phyloP scores from a whole-genome alignment of 352 stramenopile species.

The Globisporangium parvum region DNA sequence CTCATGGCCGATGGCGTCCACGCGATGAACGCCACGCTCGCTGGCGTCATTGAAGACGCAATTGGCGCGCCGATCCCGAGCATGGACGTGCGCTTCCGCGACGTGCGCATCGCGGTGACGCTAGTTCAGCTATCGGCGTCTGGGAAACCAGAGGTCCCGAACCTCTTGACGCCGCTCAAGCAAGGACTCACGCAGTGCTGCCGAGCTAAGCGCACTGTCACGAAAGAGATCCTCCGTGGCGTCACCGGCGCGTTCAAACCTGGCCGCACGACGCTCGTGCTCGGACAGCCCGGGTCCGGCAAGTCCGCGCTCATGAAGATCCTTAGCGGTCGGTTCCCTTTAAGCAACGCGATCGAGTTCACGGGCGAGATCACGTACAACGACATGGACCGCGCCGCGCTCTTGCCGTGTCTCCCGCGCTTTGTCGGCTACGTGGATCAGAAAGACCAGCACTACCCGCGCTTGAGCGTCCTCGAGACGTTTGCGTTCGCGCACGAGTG shows the following conservation, averaged over 20 bases:
- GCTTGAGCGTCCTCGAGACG: conserved; percentile 90
- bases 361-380: conserved; percentile 42
- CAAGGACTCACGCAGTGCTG: conserved; percentile 8
- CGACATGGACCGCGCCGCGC: conserved; percentile 15
- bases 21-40: conserved; percentile 46
- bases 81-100: conserved; percentile 46
- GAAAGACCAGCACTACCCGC: conserved; percentile 83
- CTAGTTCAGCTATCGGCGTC: conserved; percentile 4
- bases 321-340: conserved; percentile 35
- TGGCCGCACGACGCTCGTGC: conserved; percentile 16
- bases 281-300: conserved; percentile 23
- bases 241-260: conserved; percentile 23
- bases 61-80: conserved; percentile 35
- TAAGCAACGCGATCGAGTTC: conserved; percentile 35
- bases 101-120: conserved; percentile 36
- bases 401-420: conserved; percentile 23
- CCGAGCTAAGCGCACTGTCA: conserved; percentile 13
- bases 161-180: conserved; percentile 14
- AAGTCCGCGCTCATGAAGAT: conserved; percentile 41
- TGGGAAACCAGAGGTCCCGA: conserved; percentile 17
- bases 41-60: conserved; percentile 30
- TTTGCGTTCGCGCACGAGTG: conserved; percentile 90
- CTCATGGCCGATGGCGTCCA: conserved; percentile 39
- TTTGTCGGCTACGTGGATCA: conserved; percentile 44
- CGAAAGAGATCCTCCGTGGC: conserved; percentile 22